Evolutionary conservation across 345 rosid genomes (phyloP), one percentile per base, ranked within the genome.

Genomic region (Raphanus sativus): DNA sequence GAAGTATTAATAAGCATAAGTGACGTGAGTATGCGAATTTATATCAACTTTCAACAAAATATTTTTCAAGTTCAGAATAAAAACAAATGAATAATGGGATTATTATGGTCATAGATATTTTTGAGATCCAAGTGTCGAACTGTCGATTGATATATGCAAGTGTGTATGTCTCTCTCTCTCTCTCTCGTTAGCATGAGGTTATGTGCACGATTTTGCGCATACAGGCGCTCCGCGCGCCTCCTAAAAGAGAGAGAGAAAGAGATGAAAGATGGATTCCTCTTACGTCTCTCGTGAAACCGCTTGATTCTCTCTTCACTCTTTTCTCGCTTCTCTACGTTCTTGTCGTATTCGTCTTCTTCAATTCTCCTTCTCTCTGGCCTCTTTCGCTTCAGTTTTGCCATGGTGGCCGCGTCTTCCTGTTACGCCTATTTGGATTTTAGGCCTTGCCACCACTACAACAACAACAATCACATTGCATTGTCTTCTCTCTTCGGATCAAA

Each of bases 371-470:
- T 75, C 81, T 63, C 64, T 40, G 66, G 32, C 0, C 5, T 62
- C 42, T 32, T 64, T 65, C 5, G 2, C 55, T 58, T 65, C 62
- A 6, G 40, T 50, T 62, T 12, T 29, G 64, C 52, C 70, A 85
- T 83, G 83, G 81, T 76, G 83, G 79, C 73, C 71, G 73, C 85
- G 38, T 86, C 87, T 65, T 76, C 85, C 62, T 80, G 84, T 8
- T 71, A 83, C 69, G 74, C 94, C 11, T 90, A 86, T 67, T 78
- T 90, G 76, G 87, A 90, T 42, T 86, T 88, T 62, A 90, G 88
- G 81, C 94, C 97, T 5, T 93, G 91, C 70, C 66, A 77, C 56
- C 88, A 89, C 30, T 88, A 79, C 61, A 74, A 75, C 79, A 77
- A 71, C 85, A 86, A 87, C 36, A 79, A 30, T 50, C 3, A 34